Percentiles rank a stretch among this genome's conserved stretches.
These are phyloP conservation scores for Kingdonia uniflora DNA, from an alignment of 164 flowering plant genomes.

Conservation along the genomic window DNA sequence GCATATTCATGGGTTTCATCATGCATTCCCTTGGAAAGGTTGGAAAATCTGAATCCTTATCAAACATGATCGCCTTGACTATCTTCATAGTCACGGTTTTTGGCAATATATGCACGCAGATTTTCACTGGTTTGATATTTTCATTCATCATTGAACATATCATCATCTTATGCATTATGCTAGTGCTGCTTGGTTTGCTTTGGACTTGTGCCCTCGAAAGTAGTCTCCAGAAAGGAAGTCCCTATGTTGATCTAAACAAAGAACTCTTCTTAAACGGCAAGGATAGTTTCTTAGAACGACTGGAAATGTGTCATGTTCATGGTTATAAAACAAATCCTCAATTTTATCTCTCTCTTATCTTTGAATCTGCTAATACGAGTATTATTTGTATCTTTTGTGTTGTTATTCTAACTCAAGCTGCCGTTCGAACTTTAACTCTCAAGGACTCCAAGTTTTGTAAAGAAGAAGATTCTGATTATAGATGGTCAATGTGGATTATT, in stretches of 20 bases:
- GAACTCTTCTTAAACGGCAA: neutral
- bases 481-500: neutral
- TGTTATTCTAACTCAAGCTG: neutral
- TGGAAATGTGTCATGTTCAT: neutral
- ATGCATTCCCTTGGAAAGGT: no score
- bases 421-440: conserved; percentile 8
- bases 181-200: conserved; percentile 1
- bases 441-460: neutral
- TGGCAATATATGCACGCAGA: conserved; percentile 12
- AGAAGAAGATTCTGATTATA: neutral
- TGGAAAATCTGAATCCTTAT: no score
- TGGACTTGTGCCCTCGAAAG: no score
- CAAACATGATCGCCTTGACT: no score
- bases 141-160: neutral
- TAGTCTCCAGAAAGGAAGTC: no score
- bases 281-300: neutral
- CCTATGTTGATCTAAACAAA: neutral
- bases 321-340: neutral
- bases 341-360: neutral
- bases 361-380: no score
- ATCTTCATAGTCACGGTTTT: conserved; percentile 1
- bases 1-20: no score
- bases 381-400: no score
- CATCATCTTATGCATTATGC: neutral
- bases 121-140: conserved; percentile 7